A percentile compares a stretch with the other conserved stretches of the same genome.
Conservation (phyloP, 352 stramenopile genomes). For the Peronospora destructor region DNA sequence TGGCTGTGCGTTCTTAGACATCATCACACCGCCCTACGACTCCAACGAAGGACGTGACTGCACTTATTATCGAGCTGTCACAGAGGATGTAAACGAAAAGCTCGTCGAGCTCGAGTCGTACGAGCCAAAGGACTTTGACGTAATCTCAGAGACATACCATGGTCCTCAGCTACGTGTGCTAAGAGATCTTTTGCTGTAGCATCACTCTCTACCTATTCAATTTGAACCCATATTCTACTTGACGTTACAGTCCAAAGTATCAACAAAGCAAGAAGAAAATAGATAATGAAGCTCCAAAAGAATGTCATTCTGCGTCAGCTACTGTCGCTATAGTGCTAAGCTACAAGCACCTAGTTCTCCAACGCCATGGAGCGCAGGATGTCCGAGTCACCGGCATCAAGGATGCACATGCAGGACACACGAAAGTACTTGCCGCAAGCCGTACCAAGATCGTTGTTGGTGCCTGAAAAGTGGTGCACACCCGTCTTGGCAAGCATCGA, state of each 20-base stretch:
- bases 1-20: constrained; percentile 81
- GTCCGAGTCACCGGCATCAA: constrained; percentile 98
- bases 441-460: constrained; percentile 98
- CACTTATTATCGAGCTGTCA: constrained; percentile 62
- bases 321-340: background rate
- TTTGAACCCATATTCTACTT: no score
- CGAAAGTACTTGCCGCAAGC: constrained; percentile 99
- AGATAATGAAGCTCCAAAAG: constrained; percentile 19
- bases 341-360: constrained; percentile 37
- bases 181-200: background rate
- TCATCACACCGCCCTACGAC: constrained; percentile 81
- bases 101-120: constrained; percentile 43
- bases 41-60: constrained; percentile 55
- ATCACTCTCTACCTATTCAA: background rate
- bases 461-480: constrained; percentile 98
- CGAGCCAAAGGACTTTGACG: constrained; percentile 47
- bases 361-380: constrained; percentile 87
- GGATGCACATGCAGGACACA: constrained; percentile 93
- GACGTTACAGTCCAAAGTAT: background rate
- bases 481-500: constrained; percentile 98
- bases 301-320: constrained; percentile 16
- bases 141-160: constrained; percentile 40
- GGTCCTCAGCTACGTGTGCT: constrained; percentile 35
- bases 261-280: background rate
- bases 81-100: constrained; percentile 12